Conservation (phyloP, 768 basidiomycete species). For the Dioszegia crocea region DNA sequence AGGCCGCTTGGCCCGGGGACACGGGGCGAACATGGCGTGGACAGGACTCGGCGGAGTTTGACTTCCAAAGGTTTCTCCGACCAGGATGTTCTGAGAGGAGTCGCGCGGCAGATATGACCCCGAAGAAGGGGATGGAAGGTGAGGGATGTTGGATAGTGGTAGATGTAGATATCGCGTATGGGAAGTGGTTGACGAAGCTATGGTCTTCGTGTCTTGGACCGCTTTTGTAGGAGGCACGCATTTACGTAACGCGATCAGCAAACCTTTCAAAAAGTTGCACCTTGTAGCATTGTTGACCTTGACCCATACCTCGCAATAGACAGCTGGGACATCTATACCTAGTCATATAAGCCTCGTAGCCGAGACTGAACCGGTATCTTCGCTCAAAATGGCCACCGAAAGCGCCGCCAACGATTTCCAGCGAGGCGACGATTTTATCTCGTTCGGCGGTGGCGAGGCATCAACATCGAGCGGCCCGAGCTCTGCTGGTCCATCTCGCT, state of each 20-base stretch:
- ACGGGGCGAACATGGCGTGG: slow-evolving; percentile 11
- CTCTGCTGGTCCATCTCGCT: slow-evolving; percentile 7
- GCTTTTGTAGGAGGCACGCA: too few relatives aligned
- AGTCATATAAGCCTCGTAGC: too few relatives aligned
- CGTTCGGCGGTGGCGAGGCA: slow-evolving; percentile 21
- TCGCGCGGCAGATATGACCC: background rate
- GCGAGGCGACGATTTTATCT: slow-evolving; percentile 41
- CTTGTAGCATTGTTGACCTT: too few relatives aligned
- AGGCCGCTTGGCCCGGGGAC: slow-evolving; percentile 11
- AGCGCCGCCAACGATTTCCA: slow-evolving; percentile 15
- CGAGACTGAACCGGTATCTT: too few relatives aligned
- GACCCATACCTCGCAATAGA: too few relatives aligned
- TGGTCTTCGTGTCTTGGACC: too few relatives aligned
- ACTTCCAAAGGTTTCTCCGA: background rate
- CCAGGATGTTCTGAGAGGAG: background rate
- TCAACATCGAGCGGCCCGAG: background rate
- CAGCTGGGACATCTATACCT: too few relatives aligned
- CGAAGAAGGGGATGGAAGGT: background rate
- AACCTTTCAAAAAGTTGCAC: too few relatives aligned
- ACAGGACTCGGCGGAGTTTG: background rate
- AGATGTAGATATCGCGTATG: too few relatives aligned
- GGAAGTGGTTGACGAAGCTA: too few relatives aligned
- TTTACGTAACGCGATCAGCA: too few relatives aligned
- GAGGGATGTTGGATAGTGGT: background rate
- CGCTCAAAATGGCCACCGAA: background rate